phyloP scores from a whole-genome alignment of 345 rosid genomes.

The Melaleuca quinquenervia region DNA sequence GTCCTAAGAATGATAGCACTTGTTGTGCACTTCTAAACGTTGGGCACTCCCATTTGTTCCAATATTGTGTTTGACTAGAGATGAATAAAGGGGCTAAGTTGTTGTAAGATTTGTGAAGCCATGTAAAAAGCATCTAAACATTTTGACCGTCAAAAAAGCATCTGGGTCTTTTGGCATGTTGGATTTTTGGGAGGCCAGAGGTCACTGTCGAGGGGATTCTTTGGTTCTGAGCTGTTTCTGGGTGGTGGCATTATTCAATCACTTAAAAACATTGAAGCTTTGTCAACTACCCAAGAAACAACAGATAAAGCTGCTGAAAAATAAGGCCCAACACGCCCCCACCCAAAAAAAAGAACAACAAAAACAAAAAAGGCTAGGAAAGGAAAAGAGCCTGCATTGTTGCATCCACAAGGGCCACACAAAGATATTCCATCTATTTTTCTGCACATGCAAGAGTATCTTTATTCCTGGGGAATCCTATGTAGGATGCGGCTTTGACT shows the following conservation, averaged over 20 bases:
- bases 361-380: neutral
- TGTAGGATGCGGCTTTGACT: neutral
- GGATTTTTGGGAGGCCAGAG: neutral
- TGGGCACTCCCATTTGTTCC: neutral
- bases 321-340: neutral
- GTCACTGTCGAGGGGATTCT: neutral
- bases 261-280: neutral
- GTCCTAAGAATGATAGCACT: neutral
- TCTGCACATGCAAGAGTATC: neutral
- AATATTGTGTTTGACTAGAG: neutral
- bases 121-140: neutral
- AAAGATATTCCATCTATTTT: neutral
- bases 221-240: neutral
- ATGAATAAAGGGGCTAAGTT: neutral
- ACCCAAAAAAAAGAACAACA: neutral
- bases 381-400: neutral
- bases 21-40: neutral
- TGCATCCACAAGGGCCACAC: neutral
- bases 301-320: neutral
- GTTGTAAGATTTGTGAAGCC: neutral
- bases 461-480: neutral
- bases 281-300: slow-evolving; percentile 1
- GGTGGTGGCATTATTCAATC: neutral
- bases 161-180: neutral
- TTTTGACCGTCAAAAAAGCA: neutral